These are phyloP conservation scores for Wickerhamiella nectarea DNA, from an alignment of 805 yeast genomes.

Conservation along the genomic window DNA sequence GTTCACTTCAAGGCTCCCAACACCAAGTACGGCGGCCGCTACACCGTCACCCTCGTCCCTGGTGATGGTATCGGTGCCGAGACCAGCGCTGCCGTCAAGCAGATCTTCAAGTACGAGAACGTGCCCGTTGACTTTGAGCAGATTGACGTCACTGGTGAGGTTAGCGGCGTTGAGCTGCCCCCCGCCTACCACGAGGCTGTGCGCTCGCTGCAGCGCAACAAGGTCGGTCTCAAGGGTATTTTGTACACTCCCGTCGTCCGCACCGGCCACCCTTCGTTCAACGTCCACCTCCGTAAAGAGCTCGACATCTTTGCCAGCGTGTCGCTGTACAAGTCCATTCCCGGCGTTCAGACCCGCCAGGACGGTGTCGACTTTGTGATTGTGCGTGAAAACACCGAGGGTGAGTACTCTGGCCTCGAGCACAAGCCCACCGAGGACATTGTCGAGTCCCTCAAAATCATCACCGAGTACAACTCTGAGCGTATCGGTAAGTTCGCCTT, in stretches of 20 bases:
- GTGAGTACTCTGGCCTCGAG: slow-evolving; percentile 97
- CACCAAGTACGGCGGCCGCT: slow-evolving; percentile 67
- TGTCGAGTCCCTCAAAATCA: slow-evolving; percentile 89
- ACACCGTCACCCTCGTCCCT: slow-evolving; percentile 87
- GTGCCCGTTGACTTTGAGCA: slow-evolving; percentile 91
- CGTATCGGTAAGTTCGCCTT: slow-evolving; percentile 95
- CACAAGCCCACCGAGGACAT: slow-evolving; percentile 97
- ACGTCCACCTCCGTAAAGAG: slow-evolving; percentile 93
- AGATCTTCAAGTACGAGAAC: slow-evolving; percentile 72
- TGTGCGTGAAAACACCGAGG: slow-evolving; percentile 98
- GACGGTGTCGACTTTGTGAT: slow-evolving; percentile 82
- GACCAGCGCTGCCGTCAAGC: slow-evolving; percentile 84
- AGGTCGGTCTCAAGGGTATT: slow-evolving; percentile 93
- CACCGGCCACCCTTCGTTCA: slow-evolving; percentile 68
- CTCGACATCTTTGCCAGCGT: slow-evolving; percentile 90
- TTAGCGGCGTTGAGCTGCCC: slow-evolving; percentile 39
- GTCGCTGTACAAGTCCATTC: slow-evolving; percentile 84
- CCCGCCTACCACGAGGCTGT: slow-evolving; percentile 72
- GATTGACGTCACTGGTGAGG: slow-evolving; percentile 43
- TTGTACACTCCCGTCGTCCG: slow-evolving; percentile 80
- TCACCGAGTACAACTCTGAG: slow-evolving; percentile 89
- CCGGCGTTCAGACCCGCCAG: slow-evolving; percentile 85
- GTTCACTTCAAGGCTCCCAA: slow-evolving; percentile 13
- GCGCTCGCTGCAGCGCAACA: slow-evolving; percentile 83
- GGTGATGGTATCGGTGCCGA: slow-evolving; percentile 97